A percentile compares a stretch with the other conserved stretches of the same genome.
These are phyloP conservation scores for Leccinum incarnatum DNA, from an alignment of 768 basidiomycete species.

Conservation along the genomic window DNA sequence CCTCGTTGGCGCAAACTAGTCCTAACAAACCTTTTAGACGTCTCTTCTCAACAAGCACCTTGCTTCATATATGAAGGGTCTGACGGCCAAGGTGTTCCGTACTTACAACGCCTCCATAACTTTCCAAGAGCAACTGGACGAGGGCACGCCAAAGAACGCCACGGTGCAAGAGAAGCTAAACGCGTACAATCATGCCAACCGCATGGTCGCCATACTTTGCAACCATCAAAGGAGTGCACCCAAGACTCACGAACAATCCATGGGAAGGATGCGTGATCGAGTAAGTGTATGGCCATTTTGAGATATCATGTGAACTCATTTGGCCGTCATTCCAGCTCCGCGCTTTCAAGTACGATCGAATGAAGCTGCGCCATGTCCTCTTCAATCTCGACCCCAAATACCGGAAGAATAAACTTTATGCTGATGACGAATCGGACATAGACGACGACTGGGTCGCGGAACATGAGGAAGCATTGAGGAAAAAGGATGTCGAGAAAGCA, in stretches of 20 bases:
- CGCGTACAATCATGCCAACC: constrained; percentile 96
- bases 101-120: constrained; percentile 98
- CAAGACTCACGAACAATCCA: constrained; percentile 89
- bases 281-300: constrained; percentile 40
- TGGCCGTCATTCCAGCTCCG: constrained; percentile 56
- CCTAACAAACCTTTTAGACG: constrained; percentile 50
- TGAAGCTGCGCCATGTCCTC: constrained; percentile 90
- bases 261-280: constrained; percentile 93
- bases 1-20: constrained; percentile 17
- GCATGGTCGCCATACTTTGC: constrained; percentile 95
- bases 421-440: constrained; percentile 85
- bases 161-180: constrained; percentile 95
- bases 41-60: constrained; percentile 87
- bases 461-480: constrained; percentile 75
- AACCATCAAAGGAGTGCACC: constrained; percentile 97
- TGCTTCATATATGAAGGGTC: constrained; percentile 90
- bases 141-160: constrained; percentile 61
- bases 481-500: constrained; percentile 82
- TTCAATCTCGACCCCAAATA: constrained; percentile 74
- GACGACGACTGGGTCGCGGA: constrained; percentile 87
- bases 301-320: neutral
- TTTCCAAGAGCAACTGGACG: constrained; percentile 87
- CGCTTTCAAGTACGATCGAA: constrained; percentile 91
- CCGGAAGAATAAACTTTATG: constrained; percentile 78
- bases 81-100: constrained; percentile 99